Evolutionary conservation across 2,329 filamentous ascomycete species (phyloP).

Genomic region (Lasiodiplodia hormozganensis): DNA sequence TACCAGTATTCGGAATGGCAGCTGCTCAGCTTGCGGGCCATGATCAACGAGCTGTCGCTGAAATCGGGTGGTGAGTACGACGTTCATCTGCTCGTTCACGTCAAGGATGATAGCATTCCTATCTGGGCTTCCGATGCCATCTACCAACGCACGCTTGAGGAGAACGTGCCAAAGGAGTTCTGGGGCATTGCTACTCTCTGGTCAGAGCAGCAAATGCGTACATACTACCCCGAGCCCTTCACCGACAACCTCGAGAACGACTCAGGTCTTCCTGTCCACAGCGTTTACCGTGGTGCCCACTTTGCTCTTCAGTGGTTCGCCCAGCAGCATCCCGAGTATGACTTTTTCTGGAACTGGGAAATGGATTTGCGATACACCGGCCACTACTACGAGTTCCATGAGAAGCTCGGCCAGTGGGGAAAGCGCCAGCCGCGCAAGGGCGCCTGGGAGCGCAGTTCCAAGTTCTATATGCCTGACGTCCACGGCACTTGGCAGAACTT

Average conservation of each 20-base stretch:
- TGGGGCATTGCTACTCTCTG: slow-evolving; percentile 87
- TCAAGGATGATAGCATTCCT: slow-evolving; percentile 76
- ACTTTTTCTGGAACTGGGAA: slow-evolving; percentile 82
- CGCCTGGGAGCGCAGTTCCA: slow-evolving; percentile 75
- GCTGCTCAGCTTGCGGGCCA: slow-evolving; percentile 78
- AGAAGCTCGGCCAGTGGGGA: slow-evolving; percentile 69
- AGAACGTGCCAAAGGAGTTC: slow-evolving; percentile 82
- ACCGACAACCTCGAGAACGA: slow-evolving; percentile 70
- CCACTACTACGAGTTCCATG: slow-evolving; percentile 82
- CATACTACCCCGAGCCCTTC: slow-evolving; percentile 86
- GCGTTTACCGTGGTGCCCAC: slow-evolving; percentile 75
- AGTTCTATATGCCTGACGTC: slow-evolving; percentile 73
- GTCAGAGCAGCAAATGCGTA: slow-evolving; percentile 92
- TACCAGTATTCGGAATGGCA: slow-evolving; percentile 81
- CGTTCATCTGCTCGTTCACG: slow-evolving; percentile 83
- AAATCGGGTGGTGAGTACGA: slow-evolving; percentile 87
- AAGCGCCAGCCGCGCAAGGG: slow-evolving; percentile 73
- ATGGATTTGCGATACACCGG: slow-evolving; percentile 83
- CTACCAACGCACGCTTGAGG: slow-evolving; percentile 71
- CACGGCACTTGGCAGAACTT: slow-evolving; percentile 75
- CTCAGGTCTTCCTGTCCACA: slow-evolving; percentile 72
- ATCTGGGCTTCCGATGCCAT: slow-evolving; percentile 78
- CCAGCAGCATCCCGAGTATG: slow-evolving; percentile 58
- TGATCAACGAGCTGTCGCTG: slow-evolving; percentile 82
- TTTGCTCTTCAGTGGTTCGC: slow-evolving; percentile 60